phyloP scores from a whole-genome alignment of 2,329 filamentous ascomycete genomes.

The Monilinia vaccinii-corymbosi region DNA sequence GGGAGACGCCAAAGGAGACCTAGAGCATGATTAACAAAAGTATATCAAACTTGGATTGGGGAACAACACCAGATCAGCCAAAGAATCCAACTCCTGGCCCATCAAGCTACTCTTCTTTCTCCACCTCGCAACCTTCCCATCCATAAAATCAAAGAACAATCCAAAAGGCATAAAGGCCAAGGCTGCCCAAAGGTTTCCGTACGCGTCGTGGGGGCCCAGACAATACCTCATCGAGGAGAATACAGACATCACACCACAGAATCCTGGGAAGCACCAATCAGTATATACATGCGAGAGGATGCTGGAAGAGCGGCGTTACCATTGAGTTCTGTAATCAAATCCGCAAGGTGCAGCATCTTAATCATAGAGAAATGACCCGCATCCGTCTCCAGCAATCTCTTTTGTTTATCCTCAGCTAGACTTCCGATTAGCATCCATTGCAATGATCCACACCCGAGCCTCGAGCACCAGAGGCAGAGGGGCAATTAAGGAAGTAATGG shows the following conservation, averaged over 20 bases:
- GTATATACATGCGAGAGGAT: not conserved
- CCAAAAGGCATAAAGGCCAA: slow-evolving; percentile 85
- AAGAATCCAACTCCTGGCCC: slow-evolving; percentile 93
- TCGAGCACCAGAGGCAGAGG: not conserved
- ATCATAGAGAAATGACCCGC: slow-evolving; percentile 65
- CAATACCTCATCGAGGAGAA: slow-evolving; percentile 94
- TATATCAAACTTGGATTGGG: not conserved
- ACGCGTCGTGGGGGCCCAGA: slow-evolving; percentile 57
- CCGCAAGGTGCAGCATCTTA: slow-evolving; percentile 65
- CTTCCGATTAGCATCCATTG: slow-evolving; percentile 12
- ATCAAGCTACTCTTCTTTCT: slow-evolving; percentile 94
- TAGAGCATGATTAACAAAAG: slow-evolving; percentile 31
- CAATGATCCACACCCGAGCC: not conserved
- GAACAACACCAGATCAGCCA: slow-evolving; percentile 73
- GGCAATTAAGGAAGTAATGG: not conserved
- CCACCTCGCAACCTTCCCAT: slow-evolving; percentile 94
- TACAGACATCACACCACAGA: slow-evolving; percentile 89
- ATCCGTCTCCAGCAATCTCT: slow-evolving; percentile 58
- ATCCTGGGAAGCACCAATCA: slow-evolving; percentile 39
- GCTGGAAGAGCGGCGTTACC: slow-evolving; percentile 37
- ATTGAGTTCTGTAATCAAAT: slow-evolving; percentile 78
- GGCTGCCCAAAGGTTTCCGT: slow-evolving; percentile 69
- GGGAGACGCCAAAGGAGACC: slow-evolving; percentile 93
- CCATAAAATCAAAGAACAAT: slow-evolving; percentile 96
- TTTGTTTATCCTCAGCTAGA: slow-evolving; percentile 66